Base-by-base conservation (phyloP, 2,329 filamentous ascomycete genomes). In the Alternaria sp. region DNA sequence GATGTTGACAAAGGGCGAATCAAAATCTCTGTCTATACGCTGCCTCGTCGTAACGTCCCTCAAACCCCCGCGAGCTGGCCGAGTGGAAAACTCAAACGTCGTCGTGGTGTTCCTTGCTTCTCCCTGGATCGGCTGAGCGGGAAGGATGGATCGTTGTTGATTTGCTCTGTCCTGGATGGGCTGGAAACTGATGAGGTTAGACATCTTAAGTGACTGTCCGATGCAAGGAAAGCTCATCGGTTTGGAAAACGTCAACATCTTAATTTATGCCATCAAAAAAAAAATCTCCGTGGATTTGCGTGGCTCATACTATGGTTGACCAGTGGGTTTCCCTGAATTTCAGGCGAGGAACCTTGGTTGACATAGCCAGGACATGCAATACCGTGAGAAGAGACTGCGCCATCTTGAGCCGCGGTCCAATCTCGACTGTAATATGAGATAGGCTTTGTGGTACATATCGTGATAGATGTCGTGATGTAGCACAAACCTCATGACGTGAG, bases 401-500 rank as follows among this genome's bases (percentile, higher is more conserved):
- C 21, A 26, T 26, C 4, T 24, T 48, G 8, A 24, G 13, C 44
- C 24, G 17, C n/a, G 11, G 23, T 28, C 10, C 26, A 31, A 21
- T 51, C 26, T n/a, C 21, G 36, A n/a, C 40, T 40, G 14, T 21
- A 21, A 21, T 8, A 28, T 36, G 23, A 31, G 21, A 26, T n/a
- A 29, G 44, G 11, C 28, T 21, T 39, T 13, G 4, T 23, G 21
- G 11, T 39, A 34, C 41, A 21, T 8, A 33, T 14, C 17, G 31
- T 49, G 41, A 51, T 23, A 24, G 6, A 24, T 34, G 13, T 29
- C 24, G 28, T 44, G 34, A 29, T 46, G 34, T 48, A 46, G 41
- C 21, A 23, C 24, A 36, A 46, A 21, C 8, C 11, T 39, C 31
- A 37, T 45, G 21, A 54, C 26, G 54, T 23, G 34, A 39, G 28